Evolutionary conservation across 139 green algal genomes (phyloP), one percentile per base, ranked within the genome.

Genomic region (Parachlorella kessleri): DNA sequence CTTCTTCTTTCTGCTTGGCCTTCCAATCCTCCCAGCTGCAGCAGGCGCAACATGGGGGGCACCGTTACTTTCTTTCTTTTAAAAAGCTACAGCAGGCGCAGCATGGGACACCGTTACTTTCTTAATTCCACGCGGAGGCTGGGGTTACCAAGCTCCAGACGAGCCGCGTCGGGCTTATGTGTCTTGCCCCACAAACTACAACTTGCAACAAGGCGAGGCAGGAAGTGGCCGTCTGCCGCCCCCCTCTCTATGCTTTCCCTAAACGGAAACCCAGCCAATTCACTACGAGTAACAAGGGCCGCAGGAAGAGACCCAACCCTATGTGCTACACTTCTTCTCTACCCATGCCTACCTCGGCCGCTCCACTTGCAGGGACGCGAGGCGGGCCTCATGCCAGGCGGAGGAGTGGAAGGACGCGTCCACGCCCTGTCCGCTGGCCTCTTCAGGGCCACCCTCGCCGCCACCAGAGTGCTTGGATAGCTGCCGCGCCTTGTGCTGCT

Each of bases 341-440:
- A 35, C 35, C 9, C 66, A 53, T 32, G 24, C 66, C 32, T 55
- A 72, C 77, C 74, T 80, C 3, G 81, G 81, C 33, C 83, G 64
- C 65, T 84, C 77, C 54, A 84, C 63, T 48, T 74, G 79, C 6
- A 92, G 78, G n/a, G 78, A 73, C 32, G 85, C 85, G 9, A 92
- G 66, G 23, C 88, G 66, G 2, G 88, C 88, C n/a, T 77, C 84
- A 65, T 92, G 88, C 88, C 88, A 92, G 36, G 86, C 88, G 28
- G 84, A 54, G 2, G 84, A 90, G 83, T 92, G 88, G 54, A 92
- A 92, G 2, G 81, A 83, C 6, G 76, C 88, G 63, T 92, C 88
- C 18, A 81, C 73, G 41, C 80, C 81, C 28, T 66, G 76, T 9
- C 66, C 35, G 32, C 55, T 55, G 23, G 23, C 40, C 5, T 67